A percentile compares a stretch with the other conserved stretches of the same genome.
phyloP scores from a whole-genome alignment of 2,329 filamentous ascomycete species.

The Ambrosiella beaveri region DNA sequence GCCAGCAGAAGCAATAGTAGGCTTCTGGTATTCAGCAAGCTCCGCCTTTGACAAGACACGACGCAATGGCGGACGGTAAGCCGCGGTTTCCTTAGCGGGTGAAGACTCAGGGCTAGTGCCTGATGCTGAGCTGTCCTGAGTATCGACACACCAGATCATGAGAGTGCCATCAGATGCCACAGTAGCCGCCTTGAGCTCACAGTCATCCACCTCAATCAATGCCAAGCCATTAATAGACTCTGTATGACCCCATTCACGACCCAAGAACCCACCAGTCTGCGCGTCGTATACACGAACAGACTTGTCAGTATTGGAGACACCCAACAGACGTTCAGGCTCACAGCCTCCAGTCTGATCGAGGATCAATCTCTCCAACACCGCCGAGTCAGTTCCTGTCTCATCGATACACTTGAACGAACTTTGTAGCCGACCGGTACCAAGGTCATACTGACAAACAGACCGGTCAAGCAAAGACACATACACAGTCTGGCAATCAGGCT shows the following conservation, averaged over 20 bases:
- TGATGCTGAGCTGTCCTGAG: conserved; percentile 23
- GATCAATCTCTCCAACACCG: conserved; percentile 63
- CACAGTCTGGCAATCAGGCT: conserved; percentile 31
- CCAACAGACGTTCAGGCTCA: conserved; percentile 53
- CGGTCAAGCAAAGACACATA: conserved; percentile 45
- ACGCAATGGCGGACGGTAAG: conserved; percentile 54
- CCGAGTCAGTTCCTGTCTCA: conserved; percentile 61
- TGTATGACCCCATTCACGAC: conserved; percentile 87
- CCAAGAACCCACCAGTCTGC: conserved; percentile 58
- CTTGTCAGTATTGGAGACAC: conserved; percentile 89
- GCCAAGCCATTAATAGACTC: conserved; percentile 80
- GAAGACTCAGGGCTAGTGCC: conserved; percentile 35
- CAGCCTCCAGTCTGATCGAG: conserved; percentile 38
- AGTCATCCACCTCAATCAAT: conserved; percentile 44
- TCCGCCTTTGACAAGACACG: conserved; percentile 78
- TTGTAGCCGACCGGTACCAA: conserved; percentile 50
- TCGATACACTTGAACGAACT: conserved; percentile 72
- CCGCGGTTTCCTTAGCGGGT: conserved; percentile 32
- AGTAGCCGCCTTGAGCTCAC: conserved; percentile 45
- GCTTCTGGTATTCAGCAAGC: conserved; percentile 56
- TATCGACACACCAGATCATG: conserved; percentile 55
- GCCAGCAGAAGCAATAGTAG: conserved; percentile 22
- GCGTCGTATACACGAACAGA: conserved; percentile 80
- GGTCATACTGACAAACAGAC: conserved; percentile 41
- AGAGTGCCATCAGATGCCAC: conserved; percentile 67